Evolutionary conservation across 805 yeast genomes (phyloP), one percentile per base, ranked within the genome.

Genomic region (Maudiozyma pseudohumilis): DNA sequence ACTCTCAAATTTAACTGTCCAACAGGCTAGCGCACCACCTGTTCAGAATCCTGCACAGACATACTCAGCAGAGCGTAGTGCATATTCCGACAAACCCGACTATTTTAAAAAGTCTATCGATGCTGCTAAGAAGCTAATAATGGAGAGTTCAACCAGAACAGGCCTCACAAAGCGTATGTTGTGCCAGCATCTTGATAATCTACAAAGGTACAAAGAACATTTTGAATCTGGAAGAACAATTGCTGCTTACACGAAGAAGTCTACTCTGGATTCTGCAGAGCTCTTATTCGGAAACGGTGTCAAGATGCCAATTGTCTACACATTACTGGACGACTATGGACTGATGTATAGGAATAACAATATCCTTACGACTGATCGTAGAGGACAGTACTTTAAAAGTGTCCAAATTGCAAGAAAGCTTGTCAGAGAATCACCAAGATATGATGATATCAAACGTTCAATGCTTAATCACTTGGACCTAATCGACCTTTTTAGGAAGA

Each of bases 261-360:
- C 34, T 6, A 36, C 42, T 32, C 45, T 48, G 35, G 57, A 54
- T 22, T 43, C 55, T 12, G 52, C 51, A 3, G 55, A 52, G 30
- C 29, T 40, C 13, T 41, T 54, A 15, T 54, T 48, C 27, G 32
- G 40, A 6, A 53, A 53, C 41, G 57, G 57, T 23, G 54, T 54
- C 2, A 54, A 53, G 31, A 54, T 54, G 56, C 59, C 59, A 1
- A 23, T 44, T 11, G 57, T 54, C 1, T 51, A 42, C 35, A 56
- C 52, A 29, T 40, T 46, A 6, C 28, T 54, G 17, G 55, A 54
- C 36, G 56, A 54, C 38, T 50, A 46, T 41, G 59, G 59, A 26
- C 40, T 54, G 6, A 37, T 38, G 11, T 52, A 37, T 35, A 34
- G 39, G 12, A 43, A 50, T 24, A 21, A 30, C 1, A 28, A 28